Percentiles rank a stretch among this genome's conserved stretches.
phyloP scores from a whole-genome alignment of 1,284 basidiomycete species.

The Sporisorium iseilematis-ciliati region DNA sequence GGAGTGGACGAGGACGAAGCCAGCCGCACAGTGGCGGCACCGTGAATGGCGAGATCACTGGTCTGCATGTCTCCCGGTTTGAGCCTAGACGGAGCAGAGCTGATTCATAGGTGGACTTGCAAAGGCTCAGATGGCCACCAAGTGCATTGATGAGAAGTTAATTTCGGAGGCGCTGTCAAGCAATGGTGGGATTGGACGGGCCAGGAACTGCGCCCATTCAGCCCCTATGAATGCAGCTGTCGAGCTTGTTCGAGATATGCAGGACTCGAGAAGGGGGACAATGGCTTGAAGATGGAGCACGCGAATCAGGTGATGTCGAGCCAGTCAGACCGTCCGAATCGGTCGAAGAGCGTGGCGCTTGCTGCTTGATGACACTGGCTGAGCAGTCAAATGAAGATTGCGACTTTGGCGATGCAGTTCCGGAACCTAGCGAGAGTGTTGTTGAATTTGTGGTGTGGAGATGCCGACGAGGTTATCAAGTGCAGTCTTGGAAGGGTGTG shows the following conservation, averaged over 20 bases:
- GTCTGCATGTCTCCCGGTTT: not conserved
- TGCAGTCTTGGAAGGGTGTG: too few species aligned
- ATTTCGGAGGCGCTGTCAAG: not conserved
- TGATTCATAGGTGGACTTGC: slow-evolving; percentile 1
- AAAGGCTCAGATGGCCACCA: not conserved
- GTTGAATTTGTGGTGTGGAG: not conserved
- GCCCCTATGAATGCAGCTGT: not conserved
- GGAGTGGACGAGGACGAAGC: slow-evolving; percentile 3
- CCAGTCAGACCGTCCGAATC: too few species aligned
- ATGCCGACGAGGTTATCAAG: not conserved
- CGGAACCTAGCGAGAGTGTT: not conserved
- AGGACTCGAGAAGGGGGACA: not conserved
- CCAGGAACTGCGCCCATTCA: too few species aligned
- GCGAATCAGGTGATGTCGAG: not conserved
- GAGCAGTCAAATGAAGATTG: not conserved
- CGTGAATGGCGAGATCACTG: not conserved
- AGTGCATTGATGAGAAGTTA: not conserved
- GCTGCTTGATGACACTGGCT: not conserved
- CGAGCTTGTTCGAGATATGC: not conserved
- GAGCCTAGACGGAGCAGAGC: not conserved
- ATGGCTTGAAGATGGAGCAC: not conserved
- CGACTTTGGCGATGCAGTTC: not conserved
- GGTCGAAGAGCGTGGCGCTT: not conserved
- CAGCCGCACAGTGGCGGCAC: not conserved
- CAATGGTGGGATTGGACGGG: not conserved